Conservation (phyloP, 352 stramenopile species). For the Aphanomyces euteiches region DNA sequence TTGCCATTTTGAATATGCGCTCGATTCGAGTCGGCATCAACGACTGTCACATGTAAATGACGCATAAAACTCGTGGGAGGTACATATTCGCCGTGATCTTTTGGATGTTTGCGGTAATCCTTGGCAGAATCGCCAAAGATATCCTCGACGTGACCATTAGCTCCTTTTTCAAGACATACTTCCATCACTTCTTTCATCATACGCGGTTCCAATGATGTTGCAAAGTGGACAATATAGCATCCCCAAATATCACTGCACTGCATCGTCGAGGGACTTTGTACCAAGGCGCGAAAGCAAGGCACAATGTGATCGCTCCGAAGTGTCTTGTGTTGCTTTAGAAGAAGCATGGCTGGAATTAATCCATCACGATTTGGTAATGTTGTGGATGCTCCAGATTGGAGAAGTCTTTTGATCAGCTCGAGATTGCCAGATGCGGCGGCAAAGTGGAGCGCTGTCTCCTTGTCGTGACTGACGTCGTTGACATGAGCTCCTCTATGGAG, state of each 20-base stretch:
- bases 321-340: slow-evolving; percentile 35
- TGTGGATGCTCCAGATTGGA: slow-evolving; percentile 52
- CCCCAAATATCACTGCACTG: slow-evolving; percentile 52
- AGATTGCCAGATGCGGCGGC: slow-evolving; percentile 43
- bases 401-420: slow-evolving; percentile 51
- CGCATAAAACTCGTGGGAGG: slow-evolving; percentile 40
- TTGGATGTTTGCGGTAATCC: slow-evolving; percentile 46
- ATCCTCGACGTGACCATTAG: slow-evolving; percentile 38
- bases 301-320: not conserved
- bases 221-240: slow-evolving; percentile 52
- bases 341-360: slow-evolving; percentile 52
- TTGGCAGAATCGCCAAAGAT: slow-evolving; percentile 61
- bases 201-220: slow-evolving; percentile 6
- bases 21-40: slow-evolving; percentile 32
- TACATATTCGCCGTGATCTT: slow-evolving; percentile 34
- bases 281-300: slow-evolving; percentile 1
- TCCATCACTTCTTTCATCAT: slow-evolving; percentile 36
- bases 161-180: slow-evolving; percentile 31
- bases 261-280: slow-evolving; percentile 5
- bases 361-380: slow-evolving; percentile 69
- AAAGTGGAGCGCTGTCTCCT: slow-evolving; percentile 69
- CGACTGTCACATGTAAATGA: slow-evolving; percentile 30
- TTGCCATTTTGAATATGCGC: slow-evolving; percentile 20
- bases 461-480: slow-evolving; percentile 57
- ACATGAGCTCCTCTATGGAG: slow-evolving; percentile 63